Conservation (phyloP, 306 rosid species). For the Castanopsis chinensis region DNA sequence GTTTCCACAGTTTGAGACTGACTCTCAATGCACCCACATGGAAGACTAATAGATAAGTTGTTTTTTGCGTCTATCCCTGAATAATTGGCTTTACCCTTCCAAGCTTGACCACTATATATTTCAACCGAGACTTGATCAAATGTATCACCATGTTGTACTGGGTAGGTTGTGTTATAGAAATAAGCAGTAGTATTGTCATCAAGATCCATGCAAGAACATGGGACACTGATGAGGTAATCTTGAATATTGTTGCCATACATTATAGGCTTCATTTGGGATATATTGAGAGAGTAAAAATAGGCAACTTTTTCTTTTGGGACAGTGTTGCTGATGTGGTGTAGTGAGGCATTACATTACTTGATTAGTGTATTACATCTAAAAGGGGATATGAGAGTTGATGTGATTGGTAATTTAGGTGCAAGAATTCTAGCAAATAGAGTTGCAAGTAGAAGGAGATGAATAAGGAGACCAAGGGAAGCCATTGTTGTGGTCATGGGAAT, state of each 20-base stretch:
- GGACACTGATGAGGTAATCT: conserved; percentile 58
- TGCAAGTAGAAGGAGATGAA: conserved; percentile 32
- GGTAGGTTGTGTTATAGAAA: conserved; percentile 54
- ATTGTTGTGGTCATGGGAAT: conserved; percentile 39
- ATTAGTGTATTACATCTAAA: conserved; percentile 41
- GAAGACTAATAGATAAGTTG: conserved; percentile 42
- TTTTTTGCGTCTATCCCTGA: neutral
- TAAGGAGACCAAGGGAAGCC: conserved; percentile 40
- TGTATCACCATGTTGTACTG: conserved; percentile 28
- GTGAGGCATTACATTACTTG: conserved; percentile 52
- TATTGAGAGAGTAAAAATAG: conserved; percentile 34
- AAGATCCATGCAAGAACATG: conserved; percentile 59
- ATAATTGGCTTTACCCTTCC: conserved; percentile 11
- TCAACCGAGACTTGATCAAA: conserved; percentile 23
- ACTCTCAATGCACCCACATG: conserved; percentile 63
- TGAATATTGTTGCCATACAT: neutral
- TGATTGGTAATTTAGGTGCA: neutral
- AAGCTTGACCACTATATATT: conserved; percentile 61
- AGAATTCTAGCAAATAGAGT: conserved; percentile 11
- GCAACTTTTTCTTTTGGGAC: conserved; percentile 35
- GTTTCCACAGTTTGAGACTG: conserved; percentile 65
- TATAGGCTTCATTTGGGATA: conserved; percentile 45
- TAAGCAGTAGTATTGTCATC: conserved; percentile 37
- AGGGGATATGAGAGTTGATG: conserved; percentile 31
- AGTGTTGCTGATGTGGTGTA: conserved; percentile 41